Base-by-base conservation (phyloP, 2,329 filamentous ascomycete genomes). In the Drechslerella coelobrocha region DNA sequence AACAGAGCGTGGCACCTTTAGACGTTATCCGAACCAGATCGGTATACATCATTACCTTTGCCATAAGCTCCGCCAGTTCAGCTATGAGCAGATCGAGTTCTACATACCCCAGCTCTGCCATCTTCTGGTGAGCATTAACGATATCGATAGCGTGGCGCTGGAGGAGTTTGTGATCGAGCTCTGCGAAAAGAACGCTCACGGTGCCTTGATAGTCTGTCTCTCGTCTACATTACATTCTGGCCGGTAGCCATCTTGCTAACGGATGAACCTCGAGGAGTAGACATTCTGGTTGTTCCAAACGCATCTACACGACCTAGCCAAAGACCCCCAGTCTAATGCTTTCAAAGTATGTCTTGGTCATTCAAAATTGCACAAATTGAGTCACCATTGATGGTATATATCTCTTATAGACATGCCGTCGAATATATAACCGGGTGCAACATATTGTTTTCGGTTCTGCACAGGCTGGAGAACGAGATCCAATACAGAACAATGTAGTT, bases 221-320 rank as follows among this genome's bases (percentile, higher is more conserved):
- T 48, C 71, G 31, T 19, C 34, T 48, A 60, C 45, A 29, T 60
- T 53, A 51, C 56, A 56, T 73, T 1, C 21, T 29, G 17, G 68
- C 73, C 76, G 61, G 75, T 54, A 41, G 31, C 55, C 6, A 12
- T 19, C 21, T 14, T 47, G 9, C 60, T 65, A 43, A 72, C 45
- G 29, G 41, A 37, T 26, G 2, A 47, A 12, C 43, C 65, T 27
- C 3, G 21, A 19, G 24, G 12, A 26, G 55, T 77, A 94, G 90
- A 93, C 90, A 34, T 94, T 94, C 79, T 94, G 90, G 90, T 84
- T 94, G 55, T 92, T 94, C 79, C 90, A 94, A 80, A 93, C 89
- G 2, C 92, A 94, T 77, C 85, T 94, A 27, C 88, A 90, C 81
- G 91, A 94, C 78, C 85, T 94, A 72, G 85, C 89, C 61, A 82